A percentile compares a stretch with the other conserved stretches of the same genome.
Evolutionary conservation across 2,329 filamentous ascomycete species (phyloP).

Genomic region (Botrytis cinerea): DNA sequence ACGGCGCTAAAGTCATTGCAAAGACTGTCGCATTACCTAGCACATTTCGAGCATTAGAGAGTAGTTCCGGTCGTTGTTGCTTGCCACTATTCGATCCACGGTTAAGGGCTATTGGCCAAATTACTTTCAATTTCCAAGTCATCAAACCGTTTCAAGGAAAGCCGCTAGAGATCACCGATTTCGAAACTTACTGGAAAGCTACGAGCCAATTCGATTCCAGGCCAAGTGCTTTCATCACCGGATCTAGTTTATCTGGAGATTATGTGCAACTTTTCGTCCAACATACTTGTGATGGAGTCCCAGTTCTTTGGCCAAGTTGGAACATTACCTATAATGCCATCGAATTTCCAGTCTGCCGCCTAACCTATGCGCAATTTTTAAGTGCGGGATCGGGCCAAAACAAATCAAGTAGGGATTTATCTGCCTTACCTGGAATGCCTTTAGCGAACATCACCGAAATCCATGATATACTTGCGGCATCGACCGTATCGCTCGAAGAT

Average conservation of each 20-base stretch:
- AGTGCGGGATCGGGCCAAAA: slow-evolving; percentile 42
- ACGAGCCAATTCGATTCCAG: slow-evolving; percentile 90
- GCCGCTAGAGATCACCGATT: slow-evolving; percentile 94
- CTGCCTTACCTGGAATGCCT: slow-evolving; percentile 49
- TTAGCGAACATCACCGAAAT: slow-evolving; percentile 61
- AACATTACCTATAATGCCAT: slow-evolving; percentile 74
- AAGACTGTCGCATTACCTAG: slow-evolving; percentile 90
- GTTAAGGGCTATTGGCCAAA: slow-evolving; percentile 86
- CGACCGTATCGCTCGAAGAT: slow-evolving; percentile 77
- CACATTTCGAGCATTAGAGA: slow-evolving; percentile 74
- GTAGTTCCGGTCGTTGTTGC: slow-evolving; percentile 77
- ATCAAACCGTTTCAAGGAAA: slow-evolving; percentile 94
- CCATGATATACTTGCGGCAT: slow-evolving; percentile 70
- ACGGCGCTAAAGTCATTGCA: slow-evolving; percentile 95
- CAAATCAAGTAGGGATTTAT: slow-evolving; percentile 45
- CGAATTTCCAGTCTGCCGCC: slow-evolving; percentile 77
- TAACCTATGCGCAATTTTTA: slow-evolving; percentile 73
- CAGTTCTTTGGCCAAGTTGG: slow-evolving; percentile 86
- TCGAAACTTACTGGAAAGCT: slow-evolving; percentile 99
- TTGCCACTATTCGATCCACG: slow-evolving; percentile 91
- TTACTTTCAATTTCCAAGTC: slow-evolving; percentile 91
- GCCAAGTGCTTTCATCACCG: slow-evolving; percentile 84
- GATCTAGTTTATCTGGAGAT: slow-evolving; percentile 92
- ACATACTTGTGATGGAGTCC: slow-evolving; percentile 81
- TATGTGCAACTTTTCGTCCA: slow-evolving; percentile 92